These are phyloP conservation scores for Saitozyma podzolica DNA, from an alignment of 768 basidiomycete genomes.

Conservation along the genomic window DNA sequence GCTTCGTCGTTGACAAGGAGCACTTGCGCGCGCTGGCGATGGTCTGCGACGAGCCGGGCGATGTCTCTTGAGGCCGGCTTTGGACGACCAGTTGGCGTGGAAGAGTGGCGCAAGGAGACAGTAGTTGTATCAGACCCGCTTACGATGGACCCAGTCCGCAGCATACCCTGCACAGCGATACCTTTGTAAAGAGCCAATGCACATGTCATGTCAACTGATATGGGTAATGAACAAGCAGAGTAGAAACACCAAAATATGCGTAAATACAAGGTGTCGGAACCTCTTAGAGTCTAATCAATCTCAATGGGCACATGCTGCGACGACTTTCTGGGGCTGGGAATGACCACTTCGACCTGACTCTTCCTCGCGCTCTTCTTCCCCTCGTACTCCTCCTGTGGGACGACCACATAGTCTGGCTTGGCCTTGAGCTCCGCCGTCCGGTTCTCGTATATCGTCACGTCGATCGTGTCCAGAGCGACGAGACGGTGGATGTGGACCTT, in stretches of 20 bases:
- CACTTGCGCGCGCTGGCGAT: conserved; percentile 12
- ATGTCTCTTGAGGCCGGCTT: too few relatives aligned
- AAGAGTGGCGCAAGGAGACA: too few relatives aligned
- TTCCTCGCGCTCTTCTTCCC: conserved; percentile 15
- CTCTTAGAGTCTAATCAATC: conserved; percentile 17
- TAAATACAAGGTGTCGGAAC: neutral
- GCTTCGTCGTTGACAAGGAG: conserved; percentile 13
- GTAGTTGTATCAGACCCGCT: neutral
- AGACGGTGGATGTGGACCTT: conserved; percentile 77
- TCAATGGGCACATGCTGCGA: conserved; percentile 22
- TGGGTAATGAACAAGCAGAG: neutral
- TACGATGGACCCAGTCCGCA: neutral
- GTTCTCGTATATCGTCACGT: conserved; percentile 69
- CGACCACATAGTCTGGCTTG: conserved; percentile 34
- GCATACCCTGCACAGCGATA: neutral
- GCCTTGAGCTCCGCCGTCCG: conserved; percentile 23
- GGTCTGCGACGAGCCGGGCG: conserved; percentile 1
- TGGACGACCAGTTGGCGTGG: too few relatives aligned
- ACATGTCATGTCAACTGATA: neutral
- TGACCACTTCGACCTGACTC: conserved; percentile 14
- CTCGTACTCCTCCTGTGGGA: conserved; percentile 27
- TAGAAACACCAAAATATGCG: neutral
- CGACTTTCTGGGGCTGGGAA: conserved; percentile 26
- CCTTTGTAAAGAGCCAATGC: neutral
- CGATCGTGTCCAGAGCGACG: conserved; percentile 82